These are phyloP conservation scores for Pholiota microspora DNA, from an alignment of 768 basidiomycete genomes.

Conservation along the genomic window DNA sequence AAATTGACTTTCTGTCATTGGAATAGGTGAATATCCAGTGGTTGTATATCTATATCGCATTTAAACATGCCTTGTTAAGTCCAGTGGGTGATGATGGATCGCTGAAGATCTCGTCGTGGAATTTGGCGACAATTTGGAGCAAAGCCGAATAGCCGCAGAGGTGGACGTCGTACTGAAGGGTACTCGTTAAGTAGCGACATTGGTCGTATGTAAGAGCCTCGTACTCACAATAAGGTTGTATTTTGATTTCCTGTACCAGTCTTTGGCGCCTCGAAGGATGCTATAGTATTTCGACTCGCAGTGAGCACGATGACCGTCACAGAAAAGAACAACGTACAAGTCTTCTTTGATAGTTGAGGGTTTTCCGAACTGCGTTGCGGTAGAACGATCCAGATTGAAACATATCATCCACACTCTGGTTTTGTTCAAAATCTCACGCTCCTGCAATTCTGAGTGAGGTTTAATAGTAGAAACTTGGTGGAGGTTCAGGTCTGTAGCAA, in stretches of 20 bases:
- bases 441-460: constrained; percentile 70
- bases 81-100: constrained; percentile 66
- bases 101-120: constrained; percentile 77
- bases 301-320: background rate
- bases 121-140: constrained; percentile 66
- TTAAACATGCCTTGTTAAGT: constrained; percentile 55
- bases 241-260: constrained; percentile 74
- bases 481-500: constrained; percentile 88
- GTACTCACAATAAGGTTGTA: constrained; percentile 54
- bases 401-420: constrained; percentile 90
- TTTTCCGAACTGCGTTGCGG: constrained; percentile 87
- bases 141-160: constrained; percentile 72
- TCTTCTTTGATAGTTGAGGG: constrained; percentile 88
- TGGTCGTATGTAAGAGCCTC: too few species aligned
- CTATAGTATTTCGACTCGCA: constrained; percentile 27
- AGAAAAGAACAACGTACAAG: constrained; percentile 41
- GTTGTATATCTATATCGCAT: background rate
- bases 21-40: constrained; percentile 1
- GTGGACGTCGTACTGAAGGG: constrained; percentile 65
- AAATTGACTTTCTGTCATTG: constrained; percentile 61
- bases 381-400: constrained; percentile 85
- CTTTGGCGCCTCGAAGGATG: constrained; percentile 65
- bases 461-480: constrained; percentile 63
- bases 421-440: constrained; percentile 82
- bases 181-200: background rate